These are phyloP conservation scores for Cadophora malorum DNA, from an alignment of 2,329 filamentous ascomycete species.

Conservation along the genomic window DNA sequence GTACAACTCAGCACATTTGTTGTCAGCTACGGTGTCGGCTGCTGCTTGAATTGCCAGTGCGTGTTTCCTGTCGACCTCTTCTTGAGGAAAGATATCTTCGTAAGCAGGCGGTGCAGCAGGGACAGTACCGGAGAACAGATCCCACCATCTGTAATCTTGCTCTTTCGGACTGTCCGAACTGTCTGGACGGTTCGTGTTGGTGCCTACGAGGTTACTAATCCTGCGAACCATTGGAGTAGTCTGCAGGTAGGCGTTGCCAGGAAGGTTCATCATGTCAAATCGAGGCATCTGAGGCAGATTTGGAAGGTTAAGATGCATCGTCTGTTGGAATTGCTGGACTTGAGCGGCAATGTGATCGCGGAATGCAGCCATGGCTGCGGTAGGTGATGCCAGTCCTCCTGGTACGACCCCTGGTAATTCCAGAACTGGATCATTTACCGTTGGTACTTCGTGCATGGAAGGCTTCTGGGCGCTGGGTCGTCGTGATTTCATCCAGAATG, in stretches of 20 bases:
- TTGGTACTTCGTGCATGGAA: slow-evolving; percentile 26
- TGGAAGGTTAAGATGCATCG: slow-evolving; percentile 68
- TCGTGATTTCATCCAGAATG: slow-evolving; percentile 46
- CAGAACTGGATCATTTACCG: slow-evolving; percentile 38
- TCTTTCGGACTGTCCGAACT: slow-evolving; percentile 50
- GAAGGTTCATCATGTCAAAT: slow-evolving; percentile 62
- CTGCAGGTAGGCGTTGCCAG: slow-evolving; percentile 71
- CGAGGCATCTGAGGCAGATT: slow-evolving; percentile 60
- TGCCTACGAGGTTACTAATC: slow-evolving; percentile 72
- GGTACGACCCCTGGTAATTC: slow-evolving; percentile 36
- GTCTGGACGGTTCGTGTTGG: slow-evolving; percentile 48
- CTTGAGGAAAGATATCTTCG: slow-evolving; percentile 74
- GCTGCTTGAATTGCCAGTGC: slow-evolving; percentile 63
- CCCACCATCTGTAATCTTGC: slow-evolving; percentile 69
- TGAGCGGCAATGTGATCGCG: slow-evolving; percentile 77
- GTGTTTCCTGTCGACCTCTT: slow-evolving; percentile 60
- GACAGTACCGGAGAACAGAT: slow-evolving; percentile 62
- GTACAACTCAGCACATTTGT: slow-evolving; percentile 60
- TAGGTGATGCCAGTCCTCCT: slow-evolving; percentile 55
- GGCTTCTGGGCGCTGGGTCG: slow-evolving; percentile 42
- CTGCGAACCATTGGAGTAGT: slow-evolving; percentile 69
- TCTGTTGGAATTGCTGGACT: slow-evolving; percentile 78
- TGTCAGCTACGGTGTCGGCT: slow-evolving; percentile 63
- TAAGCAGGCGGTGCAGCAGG: slow-evolving; percentile 74
- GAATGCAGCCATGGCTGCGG: slow-evolving; percentile 71